Evolutionary conservation across 2,329 filamentous ascomycete species (phyloP).

Genomic region (Stemphylium vesicarium): DNA sequence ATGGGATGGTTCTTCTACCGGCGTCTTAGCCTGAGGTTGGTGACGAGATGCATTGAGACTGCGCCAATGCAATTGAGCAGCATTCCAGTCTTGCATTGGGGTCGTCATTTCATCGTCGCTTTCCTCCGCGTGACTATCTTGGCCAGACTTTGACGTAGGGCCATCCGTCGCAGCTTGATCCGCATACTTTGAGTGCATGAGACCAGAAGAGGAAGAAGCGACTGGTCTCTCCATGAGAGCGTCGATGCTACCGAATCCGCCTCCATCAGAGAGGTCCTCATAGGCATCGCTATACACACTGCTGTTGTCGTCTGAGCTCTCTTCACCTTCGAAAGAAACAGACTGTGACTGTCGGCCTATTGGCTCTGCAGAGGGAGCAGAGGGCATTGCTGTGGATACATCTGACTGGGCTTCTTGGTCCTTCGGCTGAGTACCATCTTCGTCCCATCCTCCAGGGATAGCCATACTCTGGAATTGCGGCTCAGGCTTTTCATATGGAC

Average conservation of each 20-base stretch:
- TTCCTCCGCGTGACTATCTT: slow-evolving; percentile 13
- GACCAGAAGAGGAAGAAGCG: slow-evolving; percentile 29
- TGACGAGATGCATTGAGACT: slow-evolving; percentile 68
- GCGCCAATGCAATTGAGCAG: slow-evolving; percentile 73
- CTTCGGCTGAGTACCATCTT: slow-evolving; percentile 32
- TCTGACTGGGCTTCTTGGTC: not conserved
- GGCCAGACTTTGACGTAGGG: slow-evolving; percentile 17
- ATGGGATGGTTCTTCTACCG: not conserved
- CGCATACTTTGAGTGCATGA: slow-evolving; percentile 36
- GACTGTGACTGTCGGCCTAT: slow-evolving; percentile 9
- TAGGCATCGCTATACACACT: slow-evolving; percentile 79
- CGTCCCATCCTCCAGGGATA: slow-evolving; percentile 41
- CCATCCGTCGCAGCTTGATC: slow-evolving; percentile 22
- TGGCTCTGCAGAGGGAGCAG: slow-evolving; percentile 7
- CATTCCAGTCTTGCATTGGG: slow-evolving; percentile 66
- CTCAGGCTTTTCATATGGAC: slow-evolving; percentile 33
- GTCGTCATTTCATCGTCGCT: slow-evolving; percentile 14
- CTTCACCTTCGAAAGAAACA: slow-evolving; percentile 18
- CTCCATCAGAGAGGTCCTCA: slow-evolving; percentile 71
- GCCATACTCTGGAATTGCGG: slow-evolving; percentile 34
- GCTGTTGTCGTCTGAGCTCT: slow-evolving; percentile 46
- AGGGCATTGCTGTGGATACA: not conserved
- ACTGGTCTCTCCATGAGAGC: slow-evolving; percentile 71
- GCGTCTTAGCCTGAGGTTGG: slow-evolving; percentile 30
- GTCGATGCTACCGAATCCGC: slow-evolving; percentile 75